Evolutionary conservation across 257 asterid species (phyloP), one percentile per base, ranked within the genome.

Genomic region (Solanum chiquidenum): DNA sequence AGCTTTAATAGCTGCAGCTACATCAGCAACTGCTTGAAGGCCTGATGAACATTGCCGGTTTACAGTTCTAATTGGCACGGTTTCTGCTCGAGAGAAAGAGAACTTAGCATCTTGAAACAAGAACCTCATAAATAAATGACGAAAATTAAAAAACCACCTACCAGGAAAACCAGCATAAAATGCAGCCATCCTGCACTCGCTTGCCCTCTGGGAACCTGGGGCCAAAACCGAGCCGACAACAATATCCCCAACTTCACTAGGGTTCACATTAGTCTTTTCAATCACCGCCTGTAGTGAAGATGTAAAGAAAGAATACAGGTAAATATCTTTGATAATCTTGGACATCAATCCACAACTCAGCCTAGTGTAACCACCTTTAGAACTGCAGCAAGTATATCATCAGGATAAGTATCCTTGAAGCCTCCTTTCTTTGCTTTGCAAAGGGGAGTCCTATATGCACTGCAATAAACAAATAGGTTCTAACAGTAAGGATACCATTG

Each of bases 151-250:
- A 11, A 90, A 58, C 8, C 18, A 29, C 76, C 7, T 91, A 96
- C 99, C 99, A 76, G 99, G 99, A 92, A 96, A 97, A 89, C 99
- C 99, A 14, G 99, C 99, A 96, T 94, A 97, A 88, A 97, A 97
- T 73, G 99, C 98, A 93, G 99, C 99, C 98, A 96, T 97, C 89
- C 99, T 95, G 93, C 99, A 97, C 90, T 97, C 99, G 74, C 98
- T 95, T 49, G 99, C 99, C 92, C 99, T 92, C 89, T 94, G 98
- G 87, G 99, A 94, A 52, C 99, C 99, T 4, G 98, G 98, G 14
- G 99, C 99, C 91, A 97, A 87, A 85, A 97, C 99, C 0, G 99
- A 89, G 87, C 99, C 99, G 72, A 97, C 99, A 88, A 97, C 97
- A 88, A 97, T 95, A 88, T 97, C 99, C 88, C 99, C 99, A 76